phyloP scores from a whole-genome alignment of 1,284 basidiomycete genomes.

The Cerrena zonata region DNA sequence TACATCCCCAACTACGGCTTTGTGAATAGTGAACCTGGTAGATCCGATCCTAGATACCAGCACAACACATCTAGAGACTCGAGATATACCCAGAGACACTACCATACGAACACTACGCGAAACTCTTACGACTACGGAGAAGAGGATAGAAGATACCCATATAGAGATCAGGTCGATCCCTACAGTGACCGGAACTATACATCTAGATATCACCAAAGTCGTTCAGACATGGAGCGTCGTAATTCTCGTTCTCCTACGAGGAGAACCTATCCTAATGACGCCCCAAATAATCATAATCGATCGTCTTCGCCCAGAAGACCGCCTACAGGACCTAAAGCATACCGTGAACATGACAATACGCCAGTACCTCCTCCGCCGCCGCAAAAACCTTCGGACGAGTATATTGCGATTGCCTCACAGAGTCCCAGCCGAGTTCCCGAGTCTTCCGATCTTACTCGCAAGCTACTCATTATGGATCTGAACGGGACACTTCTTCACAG shows the following conservation, averaged over 20 bases:
- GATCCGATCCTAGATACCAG: not conserved
- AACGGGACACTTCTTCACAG: constrained; percentile 80
- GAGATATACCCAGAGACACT: no score
- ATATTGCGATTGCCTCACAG: constrained; percentile 22
- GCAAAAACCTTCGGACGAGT: constrained; percentile 24
- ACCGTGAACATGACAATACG: constrained; percentile 5
- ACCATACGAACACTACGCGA: not conserved
- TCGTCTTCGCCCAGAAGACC: not conserved
- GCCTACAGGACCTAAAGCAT: not conserved
- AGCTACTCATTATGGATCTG: constrained; percentile 76
- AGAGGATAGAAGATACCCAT: no score
- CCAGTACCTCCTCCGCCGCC: constrained; percentile 22
- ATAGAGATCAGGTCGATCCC: no score
- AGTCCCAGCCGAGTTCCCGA: constrained; percentile 26
- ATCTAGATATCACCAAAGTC: no score
- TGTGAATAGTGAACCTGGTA: not conserved
- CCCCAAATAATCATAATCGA: no score
- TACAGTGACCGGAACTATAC: no score
- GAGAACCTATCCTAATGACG: no score
- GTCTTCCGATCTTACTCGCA: constrained; percentile 36
- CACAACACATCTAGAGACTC: not conserved
- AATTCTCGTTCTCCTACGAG: no score
- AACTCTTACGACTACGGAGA: no score
- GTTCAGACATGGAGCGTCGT: no score
- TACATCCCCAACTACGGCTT: not conserved